Base-by-base conservation (phyloP, 2,329 filamentous ascomycete genomes). In the Arthrobotrys sphaeroides region DNA sequence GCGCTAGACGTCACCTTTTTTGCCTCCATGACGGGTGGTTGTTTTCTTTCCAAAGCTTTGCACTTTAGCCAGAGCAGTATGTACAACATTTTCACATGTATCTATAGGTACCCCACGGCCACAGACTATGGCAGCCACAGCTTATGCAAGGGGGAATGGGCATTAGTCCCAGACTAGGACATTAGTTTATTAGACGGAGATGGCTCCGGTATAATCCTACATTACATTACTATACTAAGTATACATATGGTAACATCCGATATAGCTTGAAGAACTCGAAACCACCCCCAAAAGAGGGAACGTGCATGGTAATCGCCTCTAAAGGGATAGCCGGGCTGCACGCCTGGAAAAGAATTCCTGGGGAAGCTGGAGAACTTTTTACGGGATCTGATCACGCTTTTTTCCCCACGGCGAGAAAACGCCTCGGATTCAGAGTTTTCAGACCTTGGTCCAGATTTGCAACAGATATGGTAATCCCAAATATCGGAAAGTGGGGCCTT, bases 1-100 rank as follows among this genome's bases (percentile, higher is more conserved):
- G 81, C 86, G 89, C 83, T 97, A 85, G 85, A 22, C 13, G 36
- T 26, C 47, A 53, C 47, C 3, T 31, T 24, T 40, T 31, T 43
- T 22, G n/a, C n/a, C n/a, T 5, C 10, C 6, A 43, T 49, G 18
- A 31, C 22, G 33, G 9, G 38, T 55, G 33, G 49, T 42, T 38
- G 9, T 20, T 45, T 40, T 59, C 24, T 53, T 28, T 31, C 16
- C 22, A 26, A 45, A n/a, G 22, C 38, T 38, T 57, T 74, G 62
- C 68, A 72, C 33, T 72, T 65, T 72, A 64, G 49, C 40, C 59
- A 24, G 26, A 24, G 33, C 16, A 33, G 45, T 38, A 47, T 67
- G 69, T 74, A 74, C 43, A 74, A 67, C 62, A 74, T 61, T 45
- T 45, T 13, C 22, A 49, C 16, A 49, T 74, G 61, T 57, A 74